Evolutionary conservation across 306 rosid genomes (phyloP), one percentile per base, ranked within the genome.

Genomic region (Datisca glomerata): DNA sequence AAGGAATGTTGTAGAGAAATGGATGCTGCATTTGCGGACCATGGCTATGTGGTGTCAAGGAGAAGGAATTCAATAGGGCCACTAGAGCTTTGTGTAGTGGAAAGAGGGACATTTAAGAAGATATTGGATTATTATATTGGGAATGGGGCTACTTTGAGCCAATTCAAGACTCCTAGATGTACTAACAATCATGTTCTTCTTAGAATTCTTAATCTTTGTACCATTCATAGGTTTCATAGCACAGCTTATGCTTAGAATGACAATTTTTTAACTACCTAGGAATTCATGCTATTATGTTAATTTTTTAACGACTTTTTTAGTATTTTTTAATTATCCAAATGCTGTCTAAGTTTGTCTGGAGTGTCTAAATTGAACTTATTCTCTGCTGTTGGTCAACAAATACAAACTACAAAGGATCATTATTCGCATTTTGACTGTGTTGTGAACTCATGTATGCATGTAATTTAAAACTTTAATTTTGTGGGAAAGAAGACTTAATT

Each of bases 141-240:
- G 0, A 79, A 66, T 27, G 97, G 97, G 1, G 76, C 82, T 0
- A 89, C 89, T 0, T 17, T 87, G 53, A 68, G 87, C 77, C 97
- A 87, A 20, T 87, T 74, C 53, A 87, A 87, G 85, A 87, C 80
- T 4, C 97, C 97, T 10, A 60, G 97, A 65, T 87, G 97, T 69
- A 87, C 97, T 10, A 67, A 46, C 29, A 70, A 87, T 32, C 61
- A 48, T 24, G 60, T 15, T 20, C 60, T 83, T 11, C 74, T 87
- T 0, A 27, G 24, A 1, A 87, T 83, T 57, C 93, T 87, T 21
- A 53, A 67, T 39, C 18, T 53, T 0, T 72, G 60, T 49, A 74
- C 83, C 31, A 7, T 44, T 15, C 67, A 59, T 44, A 67, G 45
- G 53, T 60, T 79, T 61, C 57, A 19, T 18, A 87, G 94, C 64